Conservation (phyloP, 2,329 filamentous ascomycete genomes). For the Curvularia verruculosa region DNA sequence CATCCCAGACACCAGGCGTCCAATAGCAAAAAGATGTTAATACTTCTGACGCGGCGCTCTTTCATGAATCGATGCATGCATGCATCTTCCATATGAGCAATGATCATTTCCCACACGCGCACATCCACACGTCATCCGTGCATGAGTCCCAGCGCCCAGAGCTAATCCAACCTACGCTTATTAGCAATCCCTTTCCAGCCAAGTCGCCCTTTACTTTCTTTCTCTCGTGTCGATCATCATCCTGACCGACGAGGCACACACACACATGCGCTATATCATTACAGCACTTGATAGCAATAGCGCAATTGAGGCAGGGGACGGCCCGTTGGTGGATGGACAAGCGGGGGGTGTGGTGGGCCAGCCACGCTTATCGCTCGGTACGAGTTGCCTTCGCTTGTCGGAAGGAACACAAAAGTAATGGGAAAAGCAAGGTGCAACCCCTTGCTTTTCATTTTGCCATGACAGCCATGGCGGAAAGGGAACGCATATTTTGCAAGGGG, state of each 20-base stretch:
- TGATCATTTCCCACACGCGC: neutral
- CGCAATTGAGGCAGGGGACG: neutral
- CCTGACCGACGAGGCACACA: neutral
- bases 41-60: neutral
- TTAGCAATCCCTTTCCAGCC: neutral
- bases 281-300: neutral
- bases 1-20: neutral
- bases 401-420: neutral
- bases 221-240: neutral
- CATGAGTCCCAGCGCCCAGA: neutral
- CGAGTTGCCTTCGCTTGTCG: neutral
- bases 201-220: neutral
- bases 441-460: neutral
- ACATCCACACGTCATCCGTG: neutral
- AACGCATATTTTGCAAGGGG: neutral
- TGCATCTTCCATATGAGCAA: neutral
- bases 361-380: neutral
- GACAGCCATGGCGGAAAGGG: neutral
- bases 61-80: neutral
- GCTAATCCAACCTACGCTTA: neutral
- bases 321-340: slow-evolving; percentile 4
- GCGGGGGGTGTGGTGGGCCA: neutral
- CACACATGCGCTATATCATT: neutral
- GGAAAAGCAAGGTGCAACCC: neutral
- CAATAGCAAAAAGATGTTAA: neutral